phyloP scores from a whole-genome alignment of 1,139 yeast species.

The Geotrichum candidum region DNA sequence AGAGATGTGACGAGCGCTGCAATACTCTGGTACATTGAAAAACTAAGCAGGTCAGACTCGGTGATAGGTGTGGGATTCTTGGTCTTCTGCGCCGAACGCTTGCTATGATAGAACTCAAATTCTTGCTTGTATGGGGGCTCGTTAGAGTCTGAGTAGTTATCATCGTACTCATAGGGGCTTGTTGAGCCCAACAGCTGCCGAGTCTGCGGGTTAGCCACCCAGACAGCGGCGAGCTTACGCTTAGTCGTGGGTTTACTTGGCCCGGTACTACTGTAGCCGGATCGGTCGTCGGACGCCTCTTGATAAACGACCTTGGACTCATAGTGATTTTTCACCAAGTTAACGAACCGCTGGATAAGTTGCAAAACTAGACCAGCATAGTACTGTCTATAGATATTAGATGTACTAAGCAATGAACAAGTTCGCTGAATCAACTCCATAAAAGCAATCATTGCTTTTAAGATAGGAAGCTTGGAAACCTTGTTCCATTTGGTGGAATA shows the following conservation, averaged over 20 bases:
- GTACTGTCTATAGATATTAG: conserved; percentile 33
- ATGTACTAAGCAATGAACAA: conserved; percentile 33
- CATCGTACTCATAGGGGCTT: conserved; percentile 13
- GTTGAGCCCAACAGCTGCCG: conserved; percentile 9
- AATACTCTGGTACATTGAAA: conserved; percentile 10
- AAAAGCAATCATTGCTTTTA: conserved; percentile 28
- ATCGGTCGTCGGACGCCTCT: conserved; percentile 8
- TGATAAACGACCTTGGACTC: conserved; percentile 15
- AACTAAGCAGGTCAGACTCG: conserved; percentile 12
- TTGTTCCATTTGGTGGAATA: conserved; percentile 30
- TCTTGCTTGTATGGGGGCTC: conserved; percentile 14
- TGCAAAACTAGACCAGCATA: conserved; percentile 33
- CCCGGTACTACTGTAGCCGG: neutral
- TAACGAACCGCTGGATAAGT: conserved; percentile 24
- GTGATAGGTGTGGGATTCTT: conserved; percentile 11
- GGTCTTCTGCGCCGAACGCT: conserved; percentile 13
- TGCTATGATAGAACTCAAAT: conserved; percentile 14
- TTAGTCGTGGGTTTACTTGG: conserved; percentile 9
- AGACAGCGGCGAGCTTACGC: conserved; percentile 16
- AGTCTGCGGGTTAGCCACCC: conserved; percentile 10
- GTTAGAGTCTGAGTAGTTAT: conserved; percentile 5
- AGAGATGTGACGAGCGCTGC: conserved; percentile 16
- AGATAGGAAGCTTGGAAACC: conserved; percentile 33
- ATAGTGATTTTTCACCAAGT: conserved; percentile 19
- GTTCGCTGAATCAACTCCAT: conserved; percentile 29